These are phyloP conservation scores for Cicer pinnatifidum DNA, from an alignment of 306 rosid species.

Conservation along the genomic window DNA sequence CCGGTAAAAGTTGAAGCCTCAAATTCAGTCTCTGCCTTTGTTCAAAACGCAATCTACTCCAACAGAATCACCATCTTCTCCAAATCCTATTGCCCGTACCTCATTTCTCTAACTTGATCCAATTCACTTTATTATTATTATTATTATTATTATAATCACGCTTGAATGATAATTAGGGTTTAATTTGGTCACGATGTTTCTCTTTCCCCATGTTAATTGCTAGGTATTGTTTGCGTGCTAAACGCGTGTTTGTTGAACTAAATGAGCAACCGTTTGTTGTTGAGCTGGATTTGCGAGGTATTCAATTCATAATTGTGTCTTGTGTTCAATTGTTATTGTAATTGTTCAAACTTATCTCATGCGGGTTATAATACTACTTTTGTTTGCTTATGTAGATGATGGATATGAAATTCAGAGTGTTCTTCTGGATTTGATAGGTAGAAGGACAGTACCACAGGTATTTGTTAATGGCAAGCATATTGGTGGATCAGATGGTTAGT, in stretches of 20 bases:
- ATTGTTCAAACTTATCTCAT: conserved; percentile 8
- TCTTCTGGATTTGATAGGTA: conserved; percentile 77
- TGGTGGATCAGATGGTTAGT: conserved; percentile 92
- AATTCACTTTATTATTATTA: not conserved
- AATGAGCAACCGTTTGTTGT: conserved; percentile 76
- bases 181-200: not conserved
- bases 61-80: conserved; percentile 81
- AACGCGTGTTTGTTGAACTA: conserved; percentile 67
- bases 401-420: conserved; percentile 75
- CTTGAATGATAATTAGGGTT: conserved; percentile 35
- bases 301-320: not conserved
- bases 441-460: conserved; percentile 83
- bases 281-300: conserved; percentile 93
- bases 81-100: conserved; percentile 90
- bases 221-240: conserved; percentile 83
- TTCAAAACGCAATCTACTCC: conserved; percentile 81
- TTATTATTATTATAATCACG: not conserved
- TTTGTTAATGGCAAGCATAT: conserved; percentile 89
- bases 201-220: not conserved
- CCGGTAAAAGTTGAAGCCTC: conserved; percentile 52
- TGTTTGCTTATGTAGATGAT: conserved; percentile 58
- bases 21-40: conserved; percentile 70
- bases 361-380: not conserved
- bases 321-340: not conserved
- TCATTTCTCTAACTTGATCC: not conserved